Base-by-base conservation (phyloP, 129 eudicot species). In the Saposhnikovia divaricata region DNA sequence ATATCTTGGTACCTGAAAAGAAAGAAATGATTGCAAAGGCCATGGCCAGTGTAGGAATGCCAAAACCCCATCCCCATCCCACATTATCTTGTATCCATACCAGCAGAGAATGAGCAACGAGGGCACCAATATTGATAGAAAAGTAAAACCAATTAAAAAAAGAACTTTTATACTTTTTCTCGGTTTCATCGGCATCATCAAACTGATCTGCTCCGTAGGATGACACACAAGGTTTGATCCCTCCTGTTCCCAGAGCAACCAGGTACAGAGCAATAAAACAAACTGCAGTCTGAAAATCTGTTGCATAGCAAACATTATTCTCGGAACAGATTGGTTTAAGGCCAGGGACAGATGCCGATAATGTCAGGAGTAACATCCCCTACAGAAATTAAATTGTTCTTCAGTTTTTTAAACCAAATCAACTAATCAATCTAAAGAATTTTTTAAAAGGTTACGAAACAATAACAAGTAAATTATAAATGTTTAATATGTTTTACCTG, bases 1-100 rank as follows among this genome's bases (percentile, higher is more conserved):
- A 72, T 21, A 72, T 19, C 31, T 72, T 72, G 15, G 53, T 40
- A 39, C 77, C 77, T 42, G 77, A 72, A 72, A 72, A 72, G 77
- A 72, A 72, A 72, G 51, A 72, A 78, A 65, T 25, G 40, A 78
- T 44, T n/a, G 80, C 80, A 37, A 78, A 21, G 46, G 48, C 80
- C 80, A 78, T 78, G 71, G 80, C 72, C 9, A 78, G 18, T 21
- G 80, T 78, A 18, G 80, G 80, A 78, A 78, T 55, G 72, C 37
- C 69, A 28, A 31, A 78, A 61, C 80, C 80, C 80, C 80, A 78
- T 18, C 73, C 80, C 80, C 80, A 78, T 14, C 80, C 80, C 19
- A 78, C 80, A 34, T 78, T 78, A 40, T 78, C 80, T 78, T 78
- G 80, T 53, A 78, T 39, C 80, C 80, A 78, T 14, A 59, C 80